phyloP scores from a whole-genome alignment of 2,329 filamentous ascomycete species.

The Fusarium metavorans region DNA sequence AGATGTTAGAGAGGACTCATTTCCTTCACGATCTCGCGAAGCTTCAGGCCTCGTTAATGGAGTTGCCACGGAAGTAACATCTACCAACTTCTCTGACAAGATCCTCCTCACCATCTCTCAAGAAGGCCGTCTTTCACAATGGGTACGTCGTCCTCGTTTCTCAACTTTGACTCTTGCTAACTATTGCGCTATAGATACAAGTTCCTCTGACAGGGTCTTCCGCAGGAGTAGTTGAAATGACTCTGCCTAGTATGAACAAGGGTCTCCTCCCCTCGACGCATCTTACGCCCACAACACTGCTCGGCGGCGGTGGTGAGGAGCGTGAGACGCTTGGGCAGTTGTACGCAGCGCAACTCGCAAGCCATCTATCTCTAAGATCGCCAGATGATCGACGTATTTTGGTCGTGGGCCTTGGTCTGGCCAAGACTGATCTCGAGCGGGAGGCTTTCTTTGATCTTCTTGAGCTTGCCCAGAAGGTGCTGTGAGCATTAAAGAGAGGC shows the following conservation, averaged over 20 bases:
- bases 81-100: conserved; percentile 85
- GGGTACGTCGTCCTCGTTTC: conserved; percentile 66
- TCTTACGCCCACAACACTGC: conserved; percentile 85
- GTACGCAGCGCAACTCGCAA: conserved; percentile 90
- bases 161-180: not conserved
- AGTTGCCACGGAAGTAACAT: conserved; percentile 77
- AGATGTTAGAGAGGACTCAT: conserved; percentile 66
- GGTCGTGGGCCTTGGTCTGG: conserved; percentile 71
- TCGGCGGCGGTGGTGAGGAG: conserved; percentile 84
- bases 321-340: conserved; percentile 89
- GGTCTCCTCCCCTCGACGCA: conserved; percentile 80
- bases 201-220: conserved; percentile 80
- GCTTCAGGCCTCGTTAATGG: conserved; percentile 74
- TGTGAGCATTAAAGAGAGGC: conserved; percentile 49
- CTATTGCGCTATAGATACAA: conserved; percentile 68
- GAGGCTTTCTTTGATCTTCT: conserved; percentile 74
- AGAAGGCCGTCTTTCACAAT: conserved; percentile 87
- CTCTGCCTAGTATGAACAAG: conserved; percentile 59
- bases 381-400: conserved; percentile 72
- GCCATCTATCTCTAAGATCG: conserved; percentile 77
- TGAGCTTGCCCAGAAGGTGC: conserved; percentile 70
- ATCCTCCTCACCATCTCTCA: conserved; percentile 92
- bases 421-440: conserved; percentile 61
- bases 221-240: conserved; percentile 72
- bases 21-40: conserved; percentile 74